Base-by-base conservation (phyloP, 371 early-diverging fungal genomes). In the Lichtheimia corymbifera region DNA sequence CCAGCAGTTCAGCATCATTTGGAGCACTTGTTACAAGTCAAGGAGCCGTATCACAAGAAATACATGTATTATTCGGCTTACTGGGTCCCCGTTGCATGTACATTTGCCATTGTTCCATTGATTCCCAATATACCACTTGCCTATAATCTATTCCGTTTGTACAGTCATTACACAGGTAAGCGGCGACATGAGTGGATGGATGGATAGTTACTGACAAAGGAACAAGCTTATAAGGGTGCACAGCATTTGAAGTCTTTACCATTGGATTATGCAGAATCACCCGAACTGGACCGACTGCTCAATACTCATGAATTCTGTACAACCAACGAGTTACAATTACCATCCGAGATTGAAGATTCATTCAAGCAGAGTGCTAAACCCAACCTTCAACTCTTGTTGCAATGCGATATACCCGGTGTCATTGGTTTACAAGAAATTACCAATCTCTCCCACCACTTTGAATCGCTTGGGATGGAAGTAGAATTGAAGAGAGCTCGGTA, bases 51-150 rank as follows among this genome's bases (percentile, higher is more conserved):
- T 64, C 94, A 93, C 65, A 68, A 79, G 40, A 87, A 85, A 56
- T 88, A 88, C 66, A 83, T 91, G 83, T 76, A 76, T 50, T 85
- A 87, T 56, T 88, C 89, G 50, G 85, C 83, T 18, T 80, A 88
- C 50, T 80, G 82, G 80, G 74, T 92, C 6, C 94, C 94, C 1
- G 66, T 92, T 35, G 71, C 93, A 5, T 79, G 84, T 50, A 74
- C 86, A 15, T 91, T 92, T 77, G 85, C 79, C 4, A 66, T 92
- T 60, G 86, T 93, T 0, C 94, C 94, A 1, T 56, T 92, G 14
- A 70, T 91, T 5, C 94, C 94, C 35, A 93, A 93, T 70, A 85
- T 93, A 49, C 92, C 92, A 0, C 70, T 93, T 14, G 87, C 89
- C 20, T 93, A 93, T 72, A 93, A 93, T 63, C 60, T 90, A 22